Conservation (phyloP, 1,139 yeast genomes). For the Yamadazyma diospyri region DNA sequence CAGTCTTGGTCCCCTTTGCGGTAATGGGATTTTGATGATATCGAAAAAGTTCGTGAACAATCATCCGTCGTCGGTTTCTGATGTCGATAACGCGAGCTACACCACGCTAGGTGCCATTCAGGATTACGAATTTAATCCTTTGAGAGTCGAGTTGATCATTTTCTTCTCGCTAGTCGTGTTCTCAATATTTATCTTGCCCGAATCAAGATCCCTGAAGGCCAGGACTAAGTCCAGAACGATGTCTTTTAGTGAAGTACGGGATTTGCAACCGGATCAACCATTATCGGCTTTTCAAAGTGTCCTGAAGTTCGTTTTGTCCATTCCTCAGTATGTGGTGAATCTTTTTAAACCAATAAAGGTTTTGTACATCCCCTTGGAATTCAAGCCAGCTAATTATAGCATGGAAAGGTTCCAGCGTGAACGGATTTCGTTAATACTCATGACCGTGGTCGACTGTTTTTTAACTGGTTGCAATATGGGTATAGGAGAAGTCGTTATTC, state of each 20-base stretch:
- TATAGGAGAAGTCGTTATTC: slow-evolving; percentile 35
- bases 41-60: slow-evolving; percentile 12
- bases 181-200: slow-evolving; percentile 45
- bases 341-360: slow-evolving; percentile 44
- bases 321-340: background rate
- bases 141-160: slow-evolving; percentile 25
- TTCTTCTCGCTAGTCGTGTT: slow-evolving; percentile 25
- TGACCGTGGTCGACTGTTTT: slow-evolving; percentile 44
- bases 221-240: slow-evolving; percentile 45
- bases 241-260: slow-evolving; percentile 9
- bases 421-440: slow-evolving; percentile 35
- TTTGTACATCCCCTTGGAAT: slow-evolving; percentile 34
- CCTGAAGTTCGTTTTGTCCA: background rate
- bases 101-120: slow-evolving; percentile 12
- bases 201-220: slow-evolving; percentile 50
- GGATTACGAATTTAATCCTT: slow-evolving; percentile 26
- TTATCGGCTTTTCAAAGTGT: background rate
- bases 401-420: slow-evolving; percentile 14
- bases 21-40: slow-evolving; percentile 33
- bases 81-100: background rate
- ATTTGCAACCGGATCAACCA: background rate
- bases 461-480: slow-evolving; percentile 33
- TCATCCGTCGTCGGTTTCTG: slow-evolving; percentile 2
- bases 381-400: slow-evolving; percentile 13
- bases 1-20: slow-evolving; percentile 62